Evolutionary conservation across 208 protist species (phyloP).

Genomic region (Trypanosoma melophagium): DNA sequence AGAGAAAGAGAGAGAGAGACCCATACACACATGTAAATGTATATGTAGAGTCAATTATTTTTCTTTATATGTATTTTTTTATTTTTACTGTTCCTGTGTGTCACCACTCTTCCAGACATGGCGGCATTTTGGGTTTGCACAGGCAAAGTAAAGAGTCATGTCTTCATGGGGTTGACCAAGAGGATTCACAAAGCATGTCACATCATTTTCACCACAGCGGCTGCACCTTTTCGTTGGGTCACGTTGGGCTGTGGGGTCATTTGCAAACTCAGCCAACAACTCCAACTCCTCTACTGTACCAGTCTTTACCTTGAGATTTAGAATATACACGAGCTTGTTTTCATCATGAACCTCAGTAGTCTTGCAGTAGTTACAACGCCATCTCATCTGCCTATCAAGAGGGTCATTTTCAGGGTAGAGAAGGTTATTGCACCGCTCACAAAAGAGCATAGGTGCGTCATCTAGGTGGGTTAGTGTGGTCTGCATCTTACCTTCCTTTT

Average conservation of each 20-base stretch:
- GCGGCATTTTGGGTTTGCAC: conserved; percentile 75
- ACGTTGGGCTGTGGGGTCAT: conserved; percentile 85
- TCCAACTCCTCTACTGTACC: conserved; percentile 73
- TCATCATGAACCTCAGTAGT: conserved; percentile 76
- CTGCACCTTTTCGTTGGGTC: conserved; percentile 78
- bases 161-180: conserved; percentile 86
- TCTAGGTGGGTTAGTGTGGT: conserved; percentile 26
- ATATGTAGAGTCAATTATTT: conserved; percentile 1
- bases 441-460: conserved; percentile 88
- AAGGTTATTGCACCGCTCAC: conserved; percentile 81
- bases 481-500: conserved; percentile 16
- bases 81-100: conserved; percentile 45
- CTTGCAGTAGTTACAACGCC: conserved; percentile 88
- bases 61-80: neutral
- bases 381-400: conserved; percentile 52
- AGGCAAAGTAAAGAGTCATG: conserved; percentile 90
- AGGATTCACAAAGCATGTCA: conserved; percentile 89
- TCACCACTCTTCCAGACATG: conserved; percentile 84
- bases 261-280: conserved; percentile 86
- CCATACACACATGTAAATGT: conserved; percentile 6
- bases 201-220: conserved; percentile 62
- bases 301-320: conserved; percentile 86
- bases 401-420: conserved; percentile 82
- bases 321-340: conserved; percentile 83
- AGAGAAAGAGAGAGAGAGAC: no score